Evolutionary conservation across 371 early-diverging fungal species (phyloP).

Genomic region (Rhizopus delemar): DNA sequence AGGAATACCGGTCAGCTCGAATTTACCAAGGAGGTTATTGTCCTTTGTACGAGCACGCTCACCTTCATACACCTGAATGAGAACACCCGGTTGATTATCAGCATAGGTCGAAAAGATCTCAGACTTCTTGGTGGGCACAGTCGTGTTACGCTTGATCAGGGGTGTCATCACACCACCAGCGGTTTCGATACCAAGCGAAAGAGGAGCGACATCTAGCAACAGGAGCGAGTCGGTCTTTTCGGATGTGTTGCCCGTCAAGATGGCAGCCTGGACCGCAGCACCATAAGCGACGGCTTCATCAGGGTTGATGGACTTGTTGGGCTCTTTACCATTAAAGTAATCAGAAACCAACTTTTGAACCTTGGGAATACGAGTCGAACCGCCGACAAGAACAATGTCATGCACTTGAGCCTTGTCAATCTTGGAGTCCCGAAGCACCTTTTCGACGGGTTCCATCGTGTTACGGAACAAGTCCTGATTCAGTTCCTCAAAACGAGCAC

Average conservation of each 20-base stretch:
- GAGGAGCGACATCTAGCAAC: constrained; percentile 85
- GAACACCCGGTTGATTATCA: constrained; percentile 91
- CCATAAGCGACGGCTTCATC: constrained; percentile 98
- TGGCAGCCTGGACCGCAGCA: constrained; percentile 95
- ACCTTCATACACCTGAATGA: constrained; percentile 91
- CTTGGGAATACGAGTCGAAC: constrained; percentile 99
- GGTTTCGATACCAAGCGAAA: constrained; percentile 89
- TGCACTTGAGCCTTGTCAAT: constrained; percentile 86
- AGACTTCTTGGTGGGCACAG: constrained; percentile 85
- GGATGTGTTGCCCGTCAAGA: constrained; percentile 59
- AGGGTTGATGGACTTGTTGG: constrained; percentile 93
- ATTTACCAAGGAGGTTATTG: constrained; percentile 88
- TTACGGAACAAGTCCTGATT: constrained; percentile 83
- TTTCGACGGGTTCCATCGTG: constrained; percentile 79
- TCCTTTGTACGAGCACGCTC: constrained; percentile 85
- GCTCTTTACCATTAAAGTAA: constrained; percentile 93
- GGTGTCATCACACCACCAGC: constrained; percentile 81
- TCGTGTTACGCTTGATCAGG: constrained; percentile 81
- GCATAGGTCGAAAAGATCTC: constrained; percentile 91
- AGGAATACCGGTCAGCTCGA: constrained; percentile 82
- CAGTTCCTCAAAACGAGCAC: constrained; percentile 92
- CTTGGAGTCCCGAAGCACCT: constrained; percentile 88
- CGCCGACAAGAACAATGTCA: constrained; percentile 98
- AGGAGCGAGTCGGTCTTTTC: constrained; percentile 68
- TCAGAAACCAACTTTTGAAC: constrained; percentile 96